Evolutionary conservation across 768 basidiomycete genomes (phyloP), one percentile per base, ranked within the genome.

Genomic region (Trametes coccinea): DNA sequence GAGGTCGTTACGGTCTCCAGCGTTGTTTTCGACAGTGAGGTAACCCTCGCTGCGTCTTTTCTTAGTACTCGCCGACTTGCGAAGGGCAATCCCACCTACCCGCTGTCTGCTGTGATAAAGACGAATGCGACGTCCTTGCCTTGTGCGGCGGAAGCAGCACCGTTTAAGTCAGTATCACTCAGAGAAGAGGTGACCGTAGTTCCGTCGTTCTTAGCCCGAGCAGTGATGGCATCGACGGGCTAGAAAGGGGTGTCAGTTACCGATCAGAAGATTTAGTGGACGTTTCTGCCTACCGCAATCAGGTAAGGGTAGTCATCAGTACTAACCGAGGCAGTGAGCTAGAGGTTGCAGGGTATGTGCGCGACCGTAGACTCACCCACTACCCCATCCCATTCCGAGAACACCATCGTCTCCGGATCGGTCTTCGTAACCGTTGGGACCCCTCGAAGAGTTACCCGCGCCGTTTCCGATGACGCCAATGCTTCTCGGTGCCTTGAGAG

Each of bases 401-500:
- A 86, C 83, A 13, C 86, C 85, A 59, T 79, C 78, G 56, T 84
- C 74, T 8, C 85, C 82, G 22, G 80, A 80, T 29, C 84, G 79
- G 62, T 87, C 86, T 3, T 74, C 61, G 60, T 77, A 81, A 37
- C 69, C 83, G 67, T 89, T 90, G 0, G 82, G 79, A n/a, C 89
- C 88, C 40, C 65, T 69, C 0, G 79, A 76, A 47, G 80, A 78
- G 8, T 84, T 79, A 0, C 80, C 83, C 6, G 86, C 84, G 34
- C 83, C 86, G 63, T 71, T 80, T 4, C 88, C 88, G 51, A 88
- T 78, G 17, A 89, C 72, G 0, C 76, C 84, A 41, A 89, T 80
- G 5, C 77, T 73, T 67, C 75, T 76, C 2, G 81, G 78, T 45
- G 75, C 70, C 53, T 78, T 73, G 57, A 85, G 64, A 60, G 87